phyloP scores from a whole-genome alignment of 257 asterid genomes.

The Fraxinus pennsylvanica region DNA sequence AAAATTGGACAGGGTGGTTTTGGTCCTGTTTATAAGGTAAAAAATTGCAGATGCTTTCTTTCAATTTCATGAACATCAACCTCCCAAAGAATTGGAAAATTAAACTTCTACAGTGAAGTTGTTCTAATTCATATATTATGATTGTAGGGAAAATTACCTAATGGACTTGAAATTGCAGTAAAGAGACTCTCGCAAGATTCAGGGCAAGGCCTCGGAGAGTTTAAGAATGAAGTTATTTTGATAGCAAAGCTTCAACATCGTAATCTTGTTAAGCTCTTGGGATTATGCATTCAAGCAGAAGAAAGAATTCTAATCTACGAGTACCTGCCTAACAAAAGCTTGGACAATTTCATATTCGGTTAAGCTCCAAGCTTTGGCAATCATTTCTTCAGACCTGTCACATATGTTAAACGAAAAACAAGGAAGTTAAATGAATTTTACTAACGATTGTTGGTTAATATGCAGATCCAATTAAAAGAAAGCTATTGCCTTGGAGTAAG shows the following conservation, averaged over 20 bases:
- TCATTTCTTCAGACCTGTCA: background rate
- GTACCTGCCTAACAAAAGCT: slow-evolving; percentile 44
- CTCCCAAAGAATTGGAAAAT: background rate
- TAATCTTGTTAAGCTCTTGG: slow-evolving; percentile 47
- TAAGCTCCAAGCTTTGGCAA: slow-evolving; percentile 7
- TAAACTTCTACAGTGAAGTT: background rate
- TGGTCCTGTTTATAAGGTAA: slow-evolving; percentile 45
- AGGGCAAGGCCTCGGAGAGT: slow-evolving; percentile 48
- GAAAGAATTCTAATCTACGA: slow-evolving; percentile 47
- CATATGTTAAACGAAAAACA: background rate
- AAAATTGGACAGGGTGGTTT: slow-evolving; percentile 42
- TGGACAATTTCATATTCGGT: slow-evolving; percentile 48
- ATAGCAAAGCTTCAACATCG: slow-evolving; percentile 50
- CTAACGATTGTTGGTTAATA: background rate
- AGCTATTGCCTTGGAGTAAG: slow-evolving; percentile 40
- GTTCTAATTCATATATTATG: background rate
- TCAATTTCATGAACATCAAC: background rate
- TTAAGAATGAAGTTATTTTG: slow-evolving; percentile 45
- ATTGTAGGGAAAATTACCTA: background rate
- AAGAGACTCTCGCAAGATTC: slow-evolving; percentile 53
- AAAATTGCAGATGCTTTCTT: background rate
- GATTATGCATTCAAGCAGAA: slow-evolving; percentile 42
- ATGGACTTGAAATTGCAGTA: slow-evolving; percentile 40
- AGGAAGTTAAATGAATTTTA: background rate
- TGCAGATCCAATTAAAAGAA: slow-evolving; percentile 28